Base-by-base conservation (phyloP, 169 alveolate species). In the Plasmodium coatneyi region DNA sequence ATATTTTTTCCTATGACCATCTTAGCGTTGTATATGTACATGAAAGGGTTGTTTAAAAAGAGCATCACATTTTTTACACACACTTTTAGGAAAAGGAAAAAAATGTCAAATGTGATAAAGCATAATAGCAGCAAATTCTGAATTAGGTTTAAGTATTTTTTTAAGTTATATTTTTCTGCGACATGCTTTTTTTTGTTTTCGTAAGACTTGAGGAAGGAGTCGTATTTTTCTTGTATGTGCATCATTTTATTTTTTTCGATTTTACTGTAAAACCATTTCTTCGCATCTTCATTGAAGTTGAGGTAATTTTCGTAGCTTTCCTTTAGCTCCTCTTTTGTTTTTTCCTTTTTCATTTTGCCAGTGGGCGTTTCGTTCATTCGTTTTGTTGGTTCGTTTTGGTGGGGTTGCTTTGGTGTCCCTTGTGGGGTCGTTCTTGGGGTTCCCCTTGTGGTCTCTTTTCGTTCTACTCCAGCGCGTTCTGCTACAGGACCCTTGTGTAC, bases 101-200 rank as follows among this genome's bases (percentile, higher is more conserved):
- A 70, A 3, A 70, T 14, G n/a, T 83, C 92, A 28, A 83, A 83
- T 3, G 56, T 83, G 34, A 83, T 39, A 36, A 83, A 70, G 66
- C 36, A 56, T 52, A 83, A 60, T 66, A 83, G 5, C 22, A 83
- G n/a, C 16, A 83, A 70, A 83, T 41, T 83, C 60, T 12, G 70
- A 10, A 83, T 32, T 34, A 83, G 5, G 41, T 22, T 25, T 83
- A 83, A 32, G 72, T 83, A 83, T 83, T 70, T 83, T 19, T 83
- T 83, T 83, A 83, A 12, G 72, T 83, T 83, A 70, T 83, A 83
- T 39, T 83, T 83, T 28, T 83, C 36, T 14, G 82, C 60, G 72
- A 83, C 92, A 83, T 83, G 28, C 3, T 66, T 56, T 34, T 83
- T 83, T 83, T 66, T 83, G 34, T 83, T 80, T 36, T 83, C 92